phyloP scores from a whole-genome alignment of 257 asterid species.

The Handroanthus guayacan region DNA sequence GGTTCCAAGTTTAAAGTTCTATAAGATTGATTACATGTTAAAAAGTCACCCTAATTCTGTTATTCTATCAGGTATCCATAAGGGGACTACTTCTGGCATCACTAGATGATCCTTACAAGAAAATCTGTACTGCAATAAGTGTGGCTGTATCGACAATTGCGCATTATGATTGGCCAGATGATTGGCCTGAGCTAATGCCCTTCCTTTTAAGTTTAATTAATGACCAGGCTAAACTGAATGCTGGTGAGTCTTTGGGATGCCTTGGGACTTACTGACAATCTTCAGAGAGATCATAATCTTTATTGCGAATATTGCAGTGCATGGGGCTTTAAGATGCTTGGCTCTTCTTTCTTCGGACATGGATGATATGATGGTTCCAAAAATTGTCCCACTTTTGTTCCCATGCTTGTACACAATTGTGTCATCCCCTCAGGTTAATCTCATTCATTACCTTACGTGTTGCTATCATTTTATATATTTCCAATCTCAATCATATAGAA shows the following conservation, averaged over 20 bases:
- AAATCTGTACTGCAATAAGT: constrained; percentile 89
- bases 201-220: constrained; percentile 65
- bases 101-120: constrained; percentile 77
- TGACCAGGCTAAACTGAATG: constrained; percentile 68
- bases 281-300: constrained; percentile 20
- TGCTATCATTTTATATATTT: constrained; percentile 27
- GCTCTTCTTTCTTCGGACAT: constrained; percentile 87
- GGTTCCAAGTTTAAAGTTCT: constrained; percentile 14
- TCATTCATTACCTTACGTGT: constrained; percentile 32
- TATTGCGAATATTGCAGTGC: constrained; percentile 60
- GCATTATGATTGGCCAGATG: constrained; percentile 92
- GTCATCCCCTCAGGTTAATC: constrained; percentile 88
- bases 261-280: constrained; percentile 5
- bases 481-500: constrained; percentile 3
- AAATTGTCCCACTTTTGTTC: constrained; percentile 77
- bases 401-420: constrained; percentile 80
- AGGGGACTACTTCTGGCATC: constrained; percentile 70
- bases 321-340: constrained; percentile 94
- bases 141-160: constrained; percentile 87
- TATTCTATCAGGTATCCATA: constrained; percentile 64
- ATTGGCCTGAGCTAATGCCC: constrained; percentile 91
- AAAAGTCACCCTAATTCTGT: constrained; percentile 28
- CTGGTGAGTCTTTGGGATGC: constrained; percentile 61
- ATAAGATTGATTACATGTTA: constrained; percentile 23
- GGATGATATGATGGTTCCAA: constrained; percentile 89